Conservation (phyloP, 2,329 filamentous ascomycete genomes). For the Beauveria sp. region DNA sequence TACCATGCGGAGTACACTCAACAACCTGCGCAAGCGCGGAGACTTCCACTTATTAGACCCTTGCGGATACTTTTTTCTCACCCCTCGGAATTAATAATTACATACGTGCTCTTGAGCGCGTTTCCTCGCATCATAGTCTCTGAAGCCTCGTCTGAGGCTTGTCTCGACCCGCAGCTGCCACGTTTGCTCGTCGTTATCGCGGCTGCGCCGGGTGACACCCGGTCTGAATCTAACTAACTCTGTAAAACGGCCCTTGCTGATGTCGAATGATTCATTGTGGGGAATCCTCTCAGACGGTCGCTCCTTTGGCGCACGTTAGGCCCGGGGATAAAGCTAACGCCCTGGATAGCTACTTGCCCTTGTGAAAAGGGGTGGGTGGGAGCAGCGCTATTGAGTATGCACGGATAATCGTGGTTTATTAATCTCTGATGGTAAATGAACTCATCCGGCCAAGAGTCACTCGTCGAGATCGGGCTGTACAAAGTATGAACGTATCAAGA, state of each 20-base stretch:
- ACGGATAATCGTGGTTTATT: background rate
- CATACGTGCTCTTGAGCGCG: background rate
- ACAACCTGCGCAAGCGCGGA: background rate
- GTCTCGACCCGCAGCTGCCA: background rate
- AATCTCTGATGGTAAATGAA: background rate
- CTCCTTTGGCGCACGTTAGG: background rate
- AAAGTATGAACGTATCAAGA: no score
- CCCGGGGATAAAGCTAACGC: background rate
- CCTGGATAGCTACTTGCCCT: background rate
- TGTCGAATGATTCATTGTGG: conserved; percentile 11
- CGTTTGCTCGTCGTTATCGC: background rate
- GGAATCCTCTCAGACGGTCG: background rate
- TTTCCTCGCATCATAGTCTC: no score
- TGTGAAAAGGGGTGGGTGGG: background rate
- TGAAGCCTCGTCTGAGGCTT: no score
- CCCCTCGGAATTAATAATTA: background rate
- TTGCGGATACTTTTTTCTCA: background rate
- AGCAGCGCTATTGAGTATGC: background rate
- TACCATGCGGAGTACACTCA: no score
- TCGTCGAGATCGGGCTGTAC: background rate
- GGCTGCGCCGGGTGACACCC: background rate
- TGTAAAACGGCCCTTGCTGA: background rate
- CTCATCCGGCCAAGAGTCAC: conserved; percentile 1
- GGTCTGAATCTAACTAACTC: background rate
- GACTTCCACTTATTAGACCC: background rate